Base-by-base conservation (phyloP, 2,329 filamentous ascomycete species). In the Fusarium phyllophilum region DNA sequence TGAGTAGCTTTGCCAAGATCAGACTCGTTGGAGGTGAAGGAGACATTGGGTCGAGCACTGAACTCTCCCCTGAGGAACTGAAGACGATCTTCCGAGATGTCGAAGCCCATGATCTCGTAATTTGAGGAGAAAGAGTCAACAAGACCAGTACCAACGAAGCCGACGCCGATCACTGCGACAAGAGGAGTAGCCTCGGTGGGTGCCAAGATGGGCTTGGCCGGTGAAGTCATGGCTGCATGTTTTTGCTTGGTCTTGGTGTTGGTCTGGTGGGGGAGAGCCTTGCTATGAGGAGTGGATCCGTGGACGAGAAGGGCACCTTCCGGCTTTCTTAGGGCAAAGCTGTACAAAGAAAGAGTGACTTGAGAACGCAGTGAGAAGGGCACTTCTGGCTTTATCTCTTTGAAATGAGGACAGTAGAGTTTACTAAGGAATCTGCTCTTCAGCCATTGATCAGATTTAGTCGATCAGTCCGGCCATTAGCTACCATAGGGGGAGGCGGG, bases 151-250 rank as follows among this genome's bases (percentile, higher is more conserved):
- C 86, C 87, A 9, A 88, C 86, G 71, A 87, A 88, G 31, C 87
- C 87, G 7, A 87, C 85, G 14, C 86, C 87, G 26, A 88, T 84
- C 31, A 88, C 82, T 56, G 85, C 86, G 2, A 88, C 82, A n/a
- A 83, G 54, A 8, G 83, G 81, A 22, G 61, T 68, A 55, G 62
- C 57, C 22, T 71, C 48, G 54, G 24, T 38, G 22, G 57, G 42
- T 45, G 38, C 17, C 15, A 48, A 12, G 17, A 18, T 49, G 3
- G 6, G 20, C 46, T 66, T 70, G 52, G 42, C 7, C 2, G 33
- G 2, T 31, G 52, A 45, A 33, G 42, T 54, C 41, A 60, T 60
- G 46, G 36, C 34, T 60, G 20, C 31, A 42, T 31, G 18, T n/a
- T 15, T 24, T 18, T 45, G 33, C 22, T 69, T 62, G 10, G 38